Percentiles rank a stretch among this genome's conserved stretches.
phyloP scores from a whole-genome alignment of 768 basidiomycete genomes.

The Suillus variegatus region DNA sequence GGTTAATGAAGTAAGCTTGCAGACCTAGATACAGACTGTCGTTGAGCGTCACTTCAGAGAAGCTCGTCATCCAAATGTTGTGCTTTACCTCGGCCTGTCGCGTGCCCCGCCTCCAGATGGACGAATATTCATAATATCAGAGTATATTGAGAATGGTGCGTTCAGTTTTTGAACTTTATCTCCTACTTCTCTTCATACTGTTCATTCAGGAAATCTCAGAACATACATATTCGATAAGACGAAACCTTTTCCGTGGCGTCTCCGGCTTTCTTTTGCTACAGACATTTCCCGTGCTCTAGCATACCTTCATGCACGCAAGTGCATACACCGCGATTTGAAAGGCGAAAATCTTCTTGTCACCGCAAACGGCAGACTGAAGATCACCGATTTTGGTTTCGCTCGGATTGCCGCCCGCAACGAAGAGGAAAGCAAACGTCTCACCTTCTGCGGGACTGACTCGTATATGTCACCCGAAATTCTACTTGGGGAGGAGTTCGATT shows the following conservation, averaged over 20 bases:
- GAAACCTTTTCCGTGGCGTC: conserved; percentile 89
- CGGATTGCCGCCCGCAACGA: conserved; percentile 91
- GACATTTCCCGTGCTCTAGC: conserved; percentile 95
- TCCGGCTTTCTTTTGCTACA: conserved; percentile 91
- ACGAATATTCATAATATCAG: conserved; percentile 93
- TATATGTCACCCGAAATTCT: conserved; percentile 99
- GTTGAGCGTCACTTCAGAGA: conserved; percentile 43
- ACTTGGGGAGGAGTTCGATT: conserved; percentile 87
- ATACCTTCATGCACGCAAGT: conserved; percentile 93
- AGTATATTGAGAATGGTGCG: conserved; percentile 84
- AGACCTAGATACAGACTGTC: conserved; percentile 7
- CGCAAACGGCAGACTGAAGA: conserved; percentile 90
- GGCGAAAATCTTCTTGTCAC: conserved; percentile 98
- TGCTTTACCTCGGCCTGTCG: conserved; percentile 89
- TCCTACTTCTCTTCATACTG: not conserved
- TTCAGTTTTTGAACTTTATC: not conserved
- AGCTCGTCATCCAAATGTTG: conserved; percentile 90
- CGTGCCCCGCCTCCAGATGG: conserved; percentile 74
- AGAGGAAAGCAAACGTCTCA: conserved; percentile 84
- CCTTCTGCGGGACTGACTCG: conserved; percentile 87
- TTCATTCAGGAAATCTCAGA: conserved; percentile 65
- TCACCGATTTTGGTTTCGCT: conserved; percentile 98
- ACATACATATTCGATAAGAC: conserved; percentile 85
- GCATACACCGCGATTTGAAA: conserved; percentile 90
- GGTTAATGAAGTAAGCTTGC: conserved; percentile 76